These are phyloP conservation scores for Candida insectalens DNA, from an alignment of 805 yeast genomes.

Conservation along the genomic window DNA sequence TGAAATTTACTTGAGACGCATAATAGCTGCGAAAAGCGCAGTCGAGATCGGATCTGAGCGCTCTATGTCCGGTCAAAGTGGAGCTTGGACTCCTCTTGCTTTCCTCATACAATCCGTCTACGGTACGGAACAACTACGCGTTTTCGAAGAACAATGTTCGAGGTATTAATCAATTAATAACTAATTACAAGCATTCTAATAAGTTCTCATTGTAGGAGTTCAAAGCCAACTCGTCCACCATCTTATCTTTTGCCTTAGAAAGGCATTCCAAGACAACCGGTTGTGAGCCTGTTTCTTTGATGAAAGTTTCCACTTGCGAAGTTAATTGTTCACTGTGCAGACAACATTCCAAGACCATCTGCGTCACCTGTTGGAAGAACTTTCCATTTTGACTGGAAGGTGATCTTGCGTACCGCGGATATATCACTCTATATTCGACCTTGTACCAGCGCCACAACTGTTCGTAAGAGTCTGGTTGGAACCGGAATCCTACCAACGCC, in stretches of 20 bases:
- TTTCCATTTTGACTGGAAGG: slow-evolving; percentile 28
- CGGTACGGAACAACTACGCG: slow-evolving; percentile 22
- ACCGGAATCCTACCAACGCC: slow-evolving; percentile 45
- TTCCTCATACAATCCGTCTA: slow-evolving; percentile 47
- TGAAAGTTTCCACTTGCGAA: slow-evolving; percentile 11
- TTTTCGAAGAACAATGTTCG: slow-evolving; percentile 14
- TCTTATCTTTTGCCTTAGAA: slow-evolving; percentile 10
- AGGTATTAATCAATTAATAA: not conserved
- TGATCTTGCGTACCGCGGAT: slow-evolving; percentile 31
- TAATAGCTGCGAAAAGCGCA: slow-evolving; percentile 22
- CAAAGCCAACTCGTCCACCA: slow-evolving; percentile 17
- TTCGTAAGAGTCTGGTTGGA: slow-evolving; percentile 22
- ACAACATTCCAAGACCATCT: slow-evolving; percentile 27
- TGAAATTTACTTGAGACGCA: slow-evolving; percentile 23
- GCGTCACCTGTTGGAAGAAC: slow-evolving; percentile 35
- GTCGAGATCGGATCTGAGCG: slow-evolving; percentile 16
- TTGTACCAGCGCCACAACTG: slow-evolving; percentile 50
- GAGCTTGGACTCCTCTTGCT: slow-evolving; percentile 28
- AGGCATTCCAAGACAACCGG: slow-evolving; percentile 16
- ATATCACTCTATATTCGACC: slow-evolving; percentile 43
- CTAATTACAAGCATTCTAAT: slow-evolving; percentile 3
- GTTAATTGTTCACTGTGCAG: slow-evolving; percentile 12
- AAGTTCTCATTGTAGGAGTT: slow-evolving; percentile 16
- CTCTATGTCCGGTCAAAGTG: slow-evolving; percentile 9
- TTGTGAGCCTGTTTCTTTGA: slow-evolving; percentile 11